Conservation (phyloP, 495 filamentous ascomycete genomes). For the Neurospora sp. region DNA sequence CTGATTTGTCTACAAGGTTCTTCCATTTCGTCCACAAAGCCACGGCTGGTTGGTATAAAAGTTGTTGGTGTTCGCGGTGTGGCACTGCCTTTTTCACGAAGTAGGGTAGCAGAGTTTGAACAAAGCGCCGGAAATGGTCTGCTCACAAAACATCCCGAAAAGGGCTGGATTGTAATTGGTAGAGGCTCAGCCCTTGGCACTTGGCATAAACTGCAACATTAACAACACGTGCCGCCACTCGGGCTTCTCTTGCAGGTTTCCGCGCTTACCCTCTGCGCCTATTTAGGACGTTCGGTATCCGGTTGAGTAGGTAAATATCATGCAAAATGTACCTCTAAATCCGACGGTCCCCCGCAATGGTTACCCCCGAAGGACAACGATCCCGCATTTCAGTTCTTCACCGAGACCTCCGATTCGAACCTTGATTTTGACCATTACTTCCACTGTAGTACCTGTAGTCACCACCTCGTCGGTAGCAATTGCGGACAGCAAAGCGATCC, state of each 20-base stretch:
- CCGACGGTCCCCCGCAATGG: background rate
- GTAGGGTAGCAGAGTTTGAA: background rate
- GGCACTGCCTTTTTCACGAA: background rate
- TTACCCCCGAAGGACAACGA: background rate
- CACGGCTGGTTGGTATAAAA: background rate
- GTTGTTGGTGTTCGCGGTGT: background rate
- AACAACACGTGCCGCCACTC: background rate
- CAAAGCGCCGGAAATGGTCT: background rate
- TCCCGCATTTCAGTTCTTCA: background rate
- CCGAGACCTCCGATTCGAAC: background rate
- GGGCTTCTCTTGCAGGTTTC: background rate
- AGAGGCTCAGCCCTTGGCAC: background rate
- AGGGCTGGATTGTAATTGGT: background rate
- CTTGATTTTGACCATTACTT: background rate
- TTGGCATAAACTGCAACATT: background rate
- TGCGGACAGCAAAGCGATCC: background rate
- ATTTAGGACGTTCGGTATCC: background rate
- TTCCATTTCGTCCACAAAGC: background rate
- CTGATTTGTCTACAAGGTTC: background rate
- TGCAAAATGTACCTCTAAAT: background rate
- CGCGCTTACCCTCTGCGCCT: background rate
- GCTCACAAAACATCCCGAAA: background rate
- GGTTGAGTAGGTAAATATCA: background rate
- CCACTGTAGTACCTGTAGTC: background rate
- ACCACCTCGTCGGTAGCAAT: background rate